These are phyloP conservation scores for Microthlaspi erraticum DNA, from an alignment of 345 rosid genomes.

Conservation along the genomic window DNA sequence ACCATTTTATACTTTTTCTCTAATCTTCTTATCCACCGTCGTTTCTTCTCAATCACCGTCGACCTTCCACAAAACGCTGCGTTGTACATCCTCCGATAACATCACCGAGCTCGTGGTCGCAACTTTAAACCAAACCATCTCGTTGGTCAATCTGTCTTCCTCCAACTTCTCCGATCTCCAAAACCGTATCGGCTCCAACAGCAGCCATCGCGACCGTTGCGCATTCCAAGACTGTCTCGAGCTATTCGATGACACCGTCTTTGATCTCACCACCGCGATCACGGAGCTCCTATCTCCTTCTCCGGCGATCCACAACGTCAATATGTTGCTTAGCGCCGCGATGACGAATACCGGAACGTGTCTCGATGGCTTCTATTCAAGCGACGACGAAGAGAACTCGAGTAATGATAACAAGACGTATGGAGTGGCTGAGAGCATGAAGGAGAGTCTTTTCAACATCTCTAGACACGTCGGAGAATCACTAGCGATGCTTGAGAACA, in stretches of 20 bases:
- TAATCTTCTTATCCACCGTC: conserved; percentile 16
- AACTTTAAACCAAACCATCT: conserved; percentile 57
- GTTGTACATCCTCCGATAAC: conserved; percentile 41
- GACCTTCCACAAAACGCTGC: conserved; percentile 28
- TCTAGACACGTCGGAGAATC: conserved; percentile 73
- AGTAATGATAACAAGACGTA: conserved; percentile 17
- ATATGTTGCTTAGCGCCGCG: conserved; percentile 61
- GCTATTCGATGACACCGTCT: conserved; percentile 57
- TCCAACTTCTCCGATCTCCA: conserved; percentile 55
- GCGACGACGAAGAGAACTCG: conserved; percentile 21
- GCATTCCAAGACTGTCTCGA: conserved; percentile 75
- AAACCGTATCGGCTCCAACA: conserved; percentile 28
- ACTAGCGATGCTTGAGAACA: conserved; percentile 67
- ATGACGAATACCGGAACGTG: conserved; percentile 91
- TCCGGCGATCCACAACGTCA: not conserved
- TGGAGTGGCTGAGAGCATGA: conserved; percentile 49
- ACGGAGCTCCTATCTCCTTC: conserved; percentile 49
- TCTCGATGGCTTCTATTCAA: conserved; percentile 73
- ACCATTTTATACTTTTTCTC: not conserved
- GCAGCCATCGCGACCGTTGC: conserved; percentile 46
- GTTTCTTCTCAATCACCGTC: conserved; percentile 24
- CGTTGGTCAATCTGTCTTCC: conserved; percentile 52
- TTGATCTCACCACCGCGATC: conserved; percentile 53
- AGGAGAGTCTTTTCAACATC: conserved; percentile 55
- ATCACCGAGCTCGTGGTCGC: conserved; percentile 55